Evolutionary conservation across 2,329 filamentous ascomycete genomes (phyloP).

Genomic region (Gyromitra esculenta): DNA sequence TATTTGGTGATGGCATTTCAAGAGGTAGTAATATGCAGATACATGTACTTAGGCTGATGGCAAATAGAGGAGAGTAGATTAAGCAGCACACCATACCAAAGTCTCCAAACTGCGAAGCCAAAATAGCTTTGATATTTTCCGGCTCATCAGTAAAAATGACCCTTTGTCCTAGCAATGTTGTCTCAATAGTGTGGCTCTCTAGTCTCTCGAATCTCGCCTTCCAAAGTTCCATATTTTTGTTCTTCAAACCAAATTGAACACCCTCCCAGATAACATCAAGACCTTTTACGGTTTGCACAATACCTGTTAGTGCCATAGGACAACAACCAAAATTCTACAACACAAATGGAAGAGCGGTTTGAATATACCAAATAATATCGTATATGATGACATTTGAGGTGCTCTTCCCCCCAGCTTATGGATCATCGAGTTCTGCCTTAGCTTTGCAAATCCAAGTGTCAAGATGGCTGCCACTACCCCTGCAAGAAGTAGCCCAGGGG

Average conservation of each 20-base stretch:
- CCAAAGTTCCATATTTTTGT: constrained; percentile 73
- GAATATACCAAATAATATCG: constrained; percentile 37
- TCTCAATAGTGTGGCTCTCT: constrained; percentile 70
- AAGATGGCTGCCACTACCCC: constrained; percentile 22
- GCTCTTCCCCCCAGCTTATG: constrained; percentile 61
- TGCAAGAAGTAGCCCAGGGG: constrained; percentile 15
- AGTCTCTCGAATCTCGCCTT: constrained; percentile 63
- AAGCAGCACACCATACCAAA: constrained; percentile 64
- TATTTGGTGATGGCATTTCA: not conserved
- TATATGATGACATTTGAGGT: constrained; percentile 14
- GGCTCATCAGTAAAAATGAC: constrained; percentile 80
- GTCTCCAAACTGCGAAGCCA: constrained; percentile 86
- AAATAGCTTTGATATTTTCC: constrained; percentile 88
- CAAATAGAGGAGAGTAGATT: not conserved
- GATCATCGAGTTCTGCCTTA: constrained; percentile 61
- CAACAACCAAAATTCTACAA: not conserved
- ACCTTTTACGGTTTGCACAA: constrained; percentile 62
- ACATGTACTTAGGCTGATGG: not conserved
- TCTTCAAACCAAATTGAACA: constrained; percentile 65
- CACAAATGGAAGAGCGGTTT: not conserved
- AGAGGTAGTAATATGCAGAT: not conserved
- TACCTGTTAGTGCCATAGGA: not conserved
- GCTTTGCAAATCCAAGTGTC: constrained; percentile 27
- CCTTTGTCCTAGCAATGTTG: constrained; percentile 67
- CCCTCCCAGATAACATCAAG: constrained; percentile 72